A percentile compares a stretch with the other conserved stretches of the same genome.
phyloP scores from a whole-genome alignment of 176 grass and related monocot species.

The Poa pratensis region DNA sequence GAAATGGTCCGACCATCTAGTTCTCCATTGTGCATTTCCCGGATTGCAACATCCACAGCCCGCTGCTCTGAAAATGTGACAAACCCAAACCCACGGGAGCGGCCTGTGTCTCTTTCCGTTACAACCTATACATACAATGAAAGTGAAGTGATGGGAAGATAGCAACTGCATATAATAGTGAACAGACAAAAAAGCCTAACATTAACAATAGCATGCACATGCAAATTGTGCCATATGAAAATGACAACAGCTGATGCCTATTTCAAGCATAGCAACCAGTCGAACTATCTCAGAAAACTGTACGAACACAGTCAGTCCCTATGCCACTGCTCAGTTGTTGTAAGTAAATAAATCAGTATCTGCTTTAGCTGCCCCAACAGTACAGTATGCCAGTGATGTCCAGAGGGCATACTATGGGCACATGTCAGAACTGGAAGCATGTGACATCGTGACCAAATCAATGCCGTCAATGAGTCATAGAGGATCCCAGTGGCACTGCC shows the following conservation, averaged over 20 bases:
- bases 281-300: constrained; percentile 44
- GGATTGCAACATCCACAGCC: constrained; percentile 79
- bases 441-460: constrained; percentile 4
- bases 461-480: not conserved
- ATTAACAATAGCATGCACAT: constrained; percentile 40
- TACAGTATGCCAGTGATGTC: constrained; percentile 35
- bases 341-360: constrained; percentile 30
- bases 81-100: constrained; percentile 97
- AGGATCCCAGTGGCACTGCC: constrained; percentile 20
- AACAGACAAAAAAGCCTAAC: constrained; percentile 35
- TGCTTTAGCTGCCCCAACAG: constrained; percentile 34
- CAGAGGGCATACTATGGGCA: constrained; percentile 21
- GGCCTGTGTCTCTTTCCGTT: constrained; percentile 84
- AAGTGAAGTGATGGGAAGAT: constrained; percentile 55
- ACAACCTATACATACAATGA: constrained; percentile 81
- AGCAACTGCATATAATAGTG: constrained; percentile 42
- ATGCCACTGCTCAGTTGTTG: constrained; percentile 29
- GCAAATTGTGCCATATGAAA: constrained; percentile 36
- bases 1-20: constrained; percentile 91
- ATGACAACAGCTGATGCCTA: constrained; percentile 41
- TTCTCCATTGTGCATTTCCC: constrained; percentile 84
- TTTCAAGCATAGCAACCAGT: constrained; percentile 38
- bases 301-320: constrained; percentile 25
- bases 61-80: constrained; percentile 81
- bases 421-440: constrained; percentile 39